Base-by-base conservation (phyloP, 2,329 filamentous ascomycete species). In the Aspergillus tubingensis region DNA sequence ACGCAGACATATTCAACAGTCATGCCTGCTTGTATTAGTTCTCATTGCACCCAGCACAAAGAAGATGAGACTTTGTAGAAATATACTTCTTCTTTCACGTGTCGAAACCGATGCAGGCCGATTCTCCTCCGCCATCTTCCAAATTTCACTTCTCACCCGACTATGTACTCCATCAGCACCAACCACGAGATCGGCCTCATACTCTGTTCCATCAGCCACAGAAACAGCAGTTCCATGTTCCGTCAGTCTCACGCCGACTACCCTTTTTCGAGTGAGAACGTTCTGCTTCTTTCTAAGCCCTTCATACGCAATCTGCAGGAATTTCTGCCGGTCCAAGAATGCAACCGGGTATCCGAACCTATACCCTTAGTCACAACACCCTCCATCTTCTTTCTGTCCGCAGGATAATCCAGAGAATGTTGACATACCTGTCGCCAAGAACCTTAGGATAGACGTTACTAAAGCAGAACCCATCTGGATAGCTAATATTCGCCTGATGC, bases 121-220 rank as follows among this genome's bases (percentile, higher is more conserved):
- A 8, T 62, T 49, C 27, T 54, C 51, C 13, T 59, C 57, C 4
- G 65, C 64, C 2, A 64, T 30, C 8, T 63, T 58, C 64, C 70
- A 72, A 68, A 81, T 77, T 48, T 75, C 71, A 3, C 62, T 60
- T 2, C 76, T 72, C 10, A 76, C 71, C 36, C 62, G 70, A 65
- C 78, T 80, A 62, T 79, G 75, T 1, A 77, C 73, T 19, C 79
- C 79, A 57, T 82, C 80, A 5, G 77, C 77, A 10, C 78, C 79
- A 13, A 79, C 67, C 5, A 79, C 66, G 11, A 82, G 61, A 56
- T 76, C 65, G 0, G 76, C 79, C 0, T 68, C 21, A 60, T 76
- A 76, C 0, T 67, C 27, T 2, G 70, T 67, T 3, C 77, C 77
- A 58, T 79, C 74, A 0, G 60, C 65, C 41, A 73, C 76, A 7